phyloP scores from a whole-genome alignment of 2,329 filamentous ascomycete species.

The Colletotrichum liriopes region DNA sequence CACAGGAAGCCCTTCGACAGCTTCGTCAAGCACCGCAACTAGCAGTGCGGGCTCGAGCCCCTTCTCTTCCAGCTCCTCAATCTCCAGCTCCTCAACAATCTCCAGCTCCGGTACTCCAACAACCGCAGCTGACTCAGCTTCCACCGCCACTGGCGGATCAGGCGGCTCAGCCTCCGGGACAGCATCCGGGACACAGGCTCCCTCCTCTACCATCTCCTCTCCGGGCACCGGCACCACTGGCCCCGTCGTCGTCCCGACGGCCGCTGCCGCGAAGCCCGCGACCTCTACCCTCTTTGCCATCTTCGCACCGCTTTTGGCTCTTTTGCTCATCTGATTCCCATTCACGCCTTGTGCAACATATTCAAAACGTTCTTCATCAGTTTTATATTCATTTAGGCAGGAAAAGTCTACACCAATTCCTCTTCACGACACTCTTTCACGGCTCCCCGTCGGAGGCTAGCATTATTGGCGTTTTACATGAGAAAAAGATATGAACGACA shows the following conservation, averaged over 20 bases:
- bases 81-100: not conserved
- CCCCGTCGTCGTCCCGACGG: constrained; percentile 3
- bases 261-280: constrained; percentile 1
- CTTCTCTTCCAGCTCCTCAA: not conserved
- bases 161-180: constrained; percentile 1
- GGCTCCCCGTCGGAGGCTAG: not conserved
- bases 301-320: constrained; percentile 30
- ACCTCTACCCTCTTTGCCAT: constrained; percentile 29
- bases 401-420: constrained; percentile 8
- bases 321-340: constrained; percentile 31
- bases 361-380: not conserved
- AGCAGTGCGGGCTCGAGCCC: not conserved
- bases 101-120: not conserved
- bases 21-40: not conserved
- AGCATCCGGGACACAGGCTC: not conserved
- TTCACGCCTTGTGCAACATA: constrained; percentile 15
- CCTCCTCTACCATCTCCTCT: constrained; percentile 13
- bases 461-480: constrained; percentile 4
- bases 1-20: not conserved
- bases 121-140: not conserved
- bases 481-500: not conserved
- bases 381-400: constrained; percentile 18
- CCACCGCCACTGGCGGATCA: not conserved
- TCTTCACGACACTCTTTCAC: constrained; percentile 32
- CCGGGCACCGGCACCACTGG: constrained; percentile 18